Evolutionary conservation across 2,329 filamentous ascomycete species (phyloP).

Genomic region (Madurella mycetomatis): DNA sequence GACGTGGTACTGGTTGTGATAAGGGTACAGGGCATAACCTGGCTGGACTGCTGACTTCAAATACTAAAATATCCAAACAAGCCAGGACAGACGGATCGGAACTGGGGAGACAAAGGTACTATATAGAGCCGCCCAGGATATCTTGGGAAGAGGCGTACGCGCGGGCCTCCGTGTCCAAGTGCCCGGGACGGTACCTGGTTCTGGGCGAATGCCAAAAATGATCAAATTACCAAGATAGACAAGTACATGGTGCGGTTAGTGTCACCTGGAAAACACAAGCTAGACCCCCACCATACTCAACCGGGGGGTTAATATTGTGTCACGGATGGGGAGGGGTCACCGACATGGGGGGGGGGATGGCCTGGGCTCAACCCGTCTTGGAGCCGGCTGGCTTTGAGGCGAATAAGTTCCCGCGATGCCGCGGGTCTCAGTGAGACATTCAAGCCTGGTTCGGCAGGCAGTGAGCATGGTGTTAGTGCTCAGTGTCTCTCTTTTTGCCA

Average conservation of each 20-base stretch:
- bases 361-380: neutral
- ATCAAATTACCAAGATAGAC: too few species aligned
- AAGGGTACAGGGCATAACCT: neutral
- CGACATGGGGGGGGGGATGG: neutral
- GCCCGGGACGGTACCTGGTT: neutral
- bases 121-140: constrained; percentile 1
- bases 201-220: neutral
- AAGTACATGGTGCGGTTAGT: neutral
- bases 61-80: too few species aligned
- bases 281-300: constrained; percentile 8
- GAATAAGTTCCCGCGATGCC: neutral
- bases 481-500: neutral
- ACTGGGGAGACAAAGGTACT: neutral
- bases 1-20: neutral
- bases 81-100: neutral
- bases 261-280: constrained; percentile 1
- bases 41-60: neutral
- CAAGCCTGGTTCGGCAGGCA: neutral
- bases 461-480: neutral
- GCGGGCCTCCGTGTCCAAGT: neutral
- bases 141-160: neutral
- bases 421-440: neutral
- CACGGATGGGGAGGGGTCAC: neutral
- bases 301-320: constrained; percentile 6
- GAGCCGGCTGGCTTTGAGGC: neutral